phyloP scores from a whole-genome alignment of 106 monocot species.

The Acorus calamus region DNA sequence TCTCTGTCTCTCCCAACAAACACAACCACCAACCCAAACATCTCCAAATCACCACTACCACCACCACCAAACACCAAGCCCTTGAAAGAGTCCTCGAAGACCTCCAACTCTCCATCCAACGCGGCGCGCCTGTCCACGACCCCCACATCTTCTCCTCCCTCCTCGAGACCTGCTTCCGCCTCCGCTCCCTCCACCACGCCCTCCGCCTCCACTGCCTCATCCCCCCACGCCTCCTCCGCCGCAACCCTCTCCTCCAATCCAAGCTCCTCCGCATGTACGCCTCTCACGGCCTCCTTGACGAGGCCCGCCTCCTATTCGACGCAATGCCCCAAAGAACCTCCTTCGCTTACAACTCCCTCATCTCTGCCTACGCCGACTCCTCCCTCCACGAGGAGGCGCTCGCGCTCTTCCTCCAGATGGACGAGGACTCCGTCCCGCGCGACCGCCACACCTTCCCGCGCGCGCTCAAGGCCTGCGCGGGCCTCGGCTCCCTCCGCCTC shows the following conservation, averaged over 20 bases:
- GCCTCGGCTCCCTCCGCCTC: slow-evolving; percentile 32
- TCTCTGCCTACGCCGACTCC: slow-evolving; percentile 42
- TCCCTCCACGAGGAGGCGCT: slow-evolving; percentile 58
- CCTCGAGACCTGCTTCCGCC: slow-evolving; percentile 39
- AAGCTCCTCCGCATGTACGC: slow-evolving; percentile 34
- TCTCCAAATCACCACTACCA: background rate
- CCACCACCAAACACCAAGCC: slow-evolving; percentile 20
- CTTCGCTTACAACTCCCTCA: slow-evolving; percentile 70
- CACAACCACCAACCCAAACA: no score
- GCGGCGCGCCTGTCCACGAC: slow-evolving; percentile 25
- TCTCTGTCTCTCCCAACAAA: no score
- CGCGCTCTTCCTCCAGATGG: slow-evolving; percentile 76
- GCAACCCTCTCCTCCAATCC: slow-evolving; percentile 17
- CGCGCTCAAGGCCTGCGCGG: slow-evolving; percentile 70
- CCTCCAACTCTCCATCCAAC: slow-evolving; percentile 24
- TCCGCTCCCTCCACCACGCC: slow-evolving; percentile 16
- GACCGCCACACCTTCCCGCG: slow-evolving; percentile 72
- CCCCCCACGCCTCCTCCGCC: slow-evolving; percentile 32
- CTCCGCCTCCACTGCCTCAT: slow-evolving; percentile 41
- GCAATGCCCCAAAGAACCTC: slow-evolving; percentile 31
- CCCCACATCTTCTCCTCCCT: slow-evolving; percentile 32
- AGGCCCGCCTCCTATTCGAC: slow-evolving; percentile 78
- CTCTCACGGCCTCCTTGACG: slow-evolving; percentile 29
- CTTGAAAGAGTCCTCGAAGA: slow-evolving; percentile 43
- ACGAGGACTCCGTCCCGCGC: slow-evolving; percentile 53